These are phyloP conservation scores for Anisodus tanguticus DNA, from an alignment of 257 asterid genomes.

Conservation along the genomic window DNA sequence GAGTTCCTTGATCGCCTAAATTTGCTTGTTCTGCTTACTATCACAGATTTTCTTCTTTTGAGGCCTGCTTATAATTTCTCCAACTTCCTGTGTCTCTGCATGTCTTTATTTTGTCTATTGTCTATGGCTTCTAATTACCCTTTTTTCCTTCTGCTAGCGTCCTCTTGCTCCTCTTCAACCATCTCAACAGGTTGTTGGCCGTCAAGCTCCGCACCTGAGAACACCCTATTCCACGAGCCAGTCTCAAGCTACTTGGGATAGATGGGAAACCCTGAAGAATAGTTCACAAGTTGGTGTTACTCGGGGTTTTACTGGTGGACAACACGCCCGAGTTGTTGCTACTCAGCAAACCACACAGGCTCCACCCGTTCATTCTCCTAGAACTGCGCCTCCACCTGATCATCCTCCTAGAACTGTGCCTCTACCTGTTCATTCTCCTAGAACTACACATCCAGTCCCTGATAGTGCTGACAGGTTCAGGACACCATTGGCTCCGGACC, in stretches of 20 bases:
- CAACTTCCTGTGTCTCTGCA: neutral
- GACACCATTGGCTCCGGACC: slow-evolving; percentile 42
- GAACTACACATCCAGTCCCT: slow-evolving; percentile 40
- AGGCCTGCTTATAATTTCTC: neutral
- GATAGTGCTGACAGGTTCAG: slow-evolving; percentile 36
- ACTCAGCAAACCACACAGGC: slow-evolving; percentile 33
- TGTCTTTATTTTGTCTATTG: slow-evolving; percentile 21
- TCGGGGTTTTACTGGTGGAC: slow-evolving; percentile 38
- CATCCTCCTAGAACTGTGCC: slow-evolving; percentile 43
- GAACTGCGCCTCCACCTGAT: slow-evolving; percentile 39
- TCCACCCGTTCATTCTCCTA: neutral
- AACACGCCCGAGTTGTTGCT: slow-evolving; percentile 43
- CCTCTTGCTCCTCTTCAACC: slow-evolving; percentile 23
- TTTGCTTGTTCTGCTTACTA: slow-evolving; percentile 17
- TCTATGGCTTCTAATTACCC: slow-evolving; percentile 27
- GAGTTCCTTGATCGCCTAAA: slow-evolving; percentile 2
- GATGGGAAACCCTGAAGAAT: slow-evolving; percentile 29
- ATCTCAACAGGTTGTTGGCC: slow-evolving; percentile 44
- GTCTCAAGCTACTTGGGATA: slow-evolving; percentile 41
- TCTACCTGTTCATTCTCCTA: slow-evolving; percentile 38
- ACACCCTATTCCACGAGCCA: slow-evolving; percentile 41
- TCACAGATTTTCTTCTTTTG: neutral
- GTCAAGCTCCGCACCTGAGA: slow-evolving; percentile 34
- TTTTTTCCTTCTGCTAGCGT: slow-evolving; percentile 36
- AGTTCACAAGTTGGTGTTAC: slow-evolving; percentile 39